Percentiles rank a stretch among this genome's conserved stretches.
phyloP scores from a whole-genome alignment of 2,329 filamentous ascomycete species.

The Talaromyces piceae region DNA sequence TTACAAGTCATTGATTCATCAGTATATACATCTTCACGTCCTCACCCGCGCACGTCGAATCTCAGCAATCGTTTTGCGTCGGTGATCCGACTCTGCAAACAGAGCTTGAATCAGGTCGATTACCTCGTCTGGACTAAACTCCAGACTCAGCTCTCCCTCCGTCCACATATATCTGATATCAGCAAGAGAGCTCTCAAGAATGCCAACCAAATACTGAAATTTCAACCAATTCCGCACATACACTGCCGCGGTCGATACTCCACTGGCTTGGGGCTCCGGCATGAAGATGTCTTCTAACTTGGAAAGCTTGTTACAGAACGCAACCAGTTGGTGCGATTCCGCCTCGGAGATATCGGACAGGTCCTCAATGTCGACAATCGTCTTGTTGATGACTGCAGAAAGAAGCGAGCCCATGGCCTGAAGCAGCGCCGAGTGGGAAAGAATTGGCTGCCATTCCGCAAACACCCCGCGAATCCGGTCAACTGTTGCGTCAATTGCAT shows the following conservation, averaged over 20 bases:
- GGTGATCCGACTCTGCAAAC: constrained; percentile 55
- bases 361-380: constrained; percentile 56
- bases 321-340: constrained; percentile 52
- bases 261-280: constrained; percentile 31
- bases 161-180: constrained; percentile 61
- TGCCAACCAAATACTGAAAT: constrained; percentile 58
- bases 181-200: constrained; percentile 54
- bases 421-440: constrained; percentile 54
- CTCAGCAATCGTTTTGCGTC: constrained; percentile 51
- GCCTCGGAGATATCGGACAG: constrained; percentile 57
- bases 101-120: constrained; percentile 57
- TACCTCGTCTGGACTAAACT: constrained; percentile 56
- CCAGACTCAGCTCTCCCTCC: constrained; percentile 55
- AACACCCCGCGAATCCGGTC: constrained; percentile 52
- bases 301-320: constrained; percentile 49
- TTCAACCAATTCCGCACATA: constrained; percentile 59
- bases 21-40: constrained; percentile 8
- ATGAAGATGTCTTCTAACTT: constrained; percentile 52
- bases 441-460: constrained; percentile 49
- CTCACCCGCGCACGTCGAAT: constrained; percentile 37
- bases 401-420: constrained; percentile 55
- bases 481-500: constrained; percentile 50
- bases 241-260: constrained; percentile 49
- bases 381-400: constrained; percentile 50
- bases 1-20: neutral